A percentile compares a stretch with the other conserved stretches of the same genome.
These are phyloP conservation scores for Lecanicillium sp. DNA, from an alignment of 2,329 filamentous ascomycete genomes.

Conservation along the genomic window DNA sequence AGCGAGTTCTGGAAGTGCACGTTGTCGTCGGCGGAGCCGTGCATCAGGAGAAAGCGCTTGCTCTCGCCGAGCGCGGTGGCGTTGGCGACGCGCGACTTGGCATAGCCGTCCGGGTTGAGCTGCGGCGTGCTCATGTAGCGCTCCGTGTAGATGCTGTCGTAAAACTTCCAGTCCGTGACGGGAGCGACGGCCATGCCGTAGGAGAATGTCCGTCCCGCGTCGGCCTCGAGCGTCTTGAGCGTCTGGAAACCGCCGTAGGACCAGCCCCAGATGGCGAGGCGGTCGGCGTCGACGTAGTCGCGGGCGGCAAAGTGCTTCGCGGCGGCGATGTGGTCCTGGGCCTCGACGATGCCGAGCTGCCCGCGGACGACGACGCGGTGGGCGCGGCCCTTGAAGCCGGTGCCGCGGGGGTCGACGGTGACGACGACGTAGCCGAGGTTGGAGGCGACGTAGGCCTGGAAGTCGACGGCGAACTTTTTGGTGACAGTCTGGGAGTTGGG, in stretches of 20 bases:
- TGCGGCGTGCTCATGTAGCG: constrained; percentile 96
- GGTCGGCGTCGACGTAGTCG: constrained; percentile 72
- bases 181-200: constrained; percentile 98
- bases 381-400: constrained; percentile 81
- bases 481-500: constrained; percentile 86
- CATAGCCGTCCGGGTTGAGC: constrained; percentile 72
- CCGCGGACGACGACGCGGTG: constrained; percentile 76
- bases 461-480: constrained; percentile 77
- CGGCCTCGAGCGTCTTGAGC: constrained; percentile 87
- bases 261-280: constrained; percentile 97
- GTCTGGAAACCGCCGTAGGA: constrained; percentile 95
- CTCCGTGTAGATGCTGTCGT: constrained; percentile 91
- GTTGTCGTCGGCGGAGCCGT: constrained; percentile 94
- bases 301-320: constrained; percentile 78
- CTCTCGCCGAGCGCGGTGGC: constrained; percentile 65
- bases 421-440: constrained; percentile 87
- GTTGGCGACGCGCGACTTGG: constrained; percentile 67
- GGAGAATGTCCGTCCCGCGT: constrained; percentile 82
- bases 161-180: constrained; percentile 97
- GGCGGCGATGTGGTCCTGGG: constrained; percentile 84
- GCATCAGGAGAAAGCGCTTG: constrained; percentile 90
- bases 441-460: constrained; percentile 82
- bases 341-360: constrained; percentile 78
- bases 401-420: constrained; percentile 89
- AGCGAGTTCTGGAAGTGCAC: constrained; percentile 96